Evolutionary conservation across 2,329 filamentous ascomycete species (phyloP).

Genomic region (Pseudonectria foliicola): DNA sequence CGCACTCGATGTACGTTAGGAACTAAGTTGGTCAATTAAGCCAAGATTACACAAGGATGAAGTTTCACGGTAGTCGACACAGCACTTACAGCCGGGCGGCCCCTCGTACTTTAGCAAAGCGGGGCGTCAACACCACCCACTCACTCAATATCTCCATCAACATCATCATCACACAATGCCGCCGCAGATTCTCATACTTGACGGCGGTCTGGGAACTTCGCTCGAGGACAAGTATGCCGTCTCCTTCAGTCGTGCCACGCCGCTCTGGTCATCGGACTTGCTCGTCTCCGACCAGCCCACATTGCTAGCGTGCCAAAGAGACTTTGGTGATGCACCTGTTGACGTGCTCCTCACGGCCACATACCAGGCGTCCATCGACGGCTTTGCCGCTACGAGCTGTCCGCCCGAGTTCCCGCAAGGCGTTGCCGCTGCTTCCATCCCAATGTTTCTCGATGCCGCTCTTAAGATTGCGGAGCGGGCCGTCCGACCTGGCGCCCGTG

Average conservation of each 20-base stretch:
- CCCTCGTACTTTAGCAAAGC: no score
- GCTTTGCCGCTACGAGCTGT: conserved; percentile 44
- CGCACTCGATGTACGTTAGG: no score
- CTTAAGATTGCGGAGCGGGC: conserved; percentile 35
- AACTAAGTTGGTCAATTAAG: no score
- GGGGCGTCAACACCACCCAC: conserved; percentile 5
- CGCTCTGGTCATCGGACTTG: conserved; percentile 62
- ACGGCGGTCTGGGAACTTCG: conserved; percentile 62
- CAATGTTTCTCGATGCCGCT: conserved; percentile 35
- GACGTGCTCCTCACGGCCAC: conserved; percentile 62
- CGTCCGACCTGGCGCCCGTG: conserved; percentile 18
- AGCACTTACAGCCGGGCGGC: no score
- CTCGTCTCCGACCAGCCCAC: conserved; percentile 47
- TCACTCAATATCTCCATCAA: neutral
- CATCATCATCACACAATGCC: conserved; percentile 10
- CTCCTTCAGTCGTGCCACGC: conserved; percentile 44
- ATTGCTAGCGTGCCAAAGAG: conserved; percentile 47
- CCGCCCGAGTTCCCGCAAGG: conserved; percentile 34
- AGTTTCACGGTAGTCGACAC: no score
- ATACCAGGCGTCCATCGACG: conserved; percentile 55
- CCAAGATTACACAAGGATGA: no score
- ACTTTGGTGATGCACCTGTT: conserved; percentile 49
- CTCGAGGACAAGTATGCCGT: conserved; percentile 51
- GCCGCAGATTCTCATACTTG: conserved; percentile 43
- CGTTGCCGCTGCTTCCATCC: conserved; percentile 32